Conservation (phyloP, 345 rosid species). For the Zanthoxylum bungeanum region DNA sequence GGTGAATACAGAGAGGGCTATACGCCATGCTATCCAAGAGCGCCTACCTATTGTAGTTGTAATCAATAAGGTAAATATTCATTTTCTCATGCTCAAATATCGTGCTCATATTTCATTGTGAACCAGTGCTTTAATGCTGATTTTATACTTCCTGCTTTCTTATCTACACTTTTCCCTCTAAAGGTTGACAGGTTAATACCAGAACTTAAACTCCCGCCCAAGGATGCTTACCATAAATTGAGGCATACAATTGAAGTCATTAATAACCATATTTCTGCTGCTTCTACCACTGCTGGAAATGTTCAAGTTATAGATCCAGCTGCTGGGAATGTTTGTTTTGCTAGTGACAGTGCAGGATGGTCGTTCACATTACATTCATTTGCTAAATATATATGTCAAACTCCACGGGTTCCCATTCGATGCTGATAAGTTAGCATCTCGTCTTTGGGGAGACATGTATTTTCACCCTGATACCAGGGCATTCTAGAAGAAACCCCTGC, state of each 20-base stretch:
- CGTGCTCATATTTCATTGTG: neutral
- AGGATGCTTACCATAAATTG: slow-evolving; percentile 94
- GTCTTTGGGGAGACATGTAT: slow-evolving; percentile 92
- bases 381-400: slow-evolving; percentile 83
- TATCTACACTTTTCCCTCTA: slow-evolving; percentile 10
- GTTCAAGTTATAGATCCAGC: slow-evolving; percentile 77
- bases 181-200: slow-evolving; percentile 97
- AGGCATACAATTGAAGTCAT: slow-evolving; percentile 95
- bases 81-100: slow-evolving; percentile 1
- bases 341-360: slow-evolving; percentile 95
- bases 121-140: neutral
- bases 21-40: slow-evolving; percentile 95
- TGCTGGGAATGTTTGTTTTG: slow-evolving; percentile 96
- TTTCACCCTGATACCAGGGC: slow-evolving; percentile 69
- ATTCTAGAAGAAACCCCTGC: slow-evolving; percentile 79
- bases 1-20: slow-evolving; percentile 98
- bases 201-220: slow-evolving; percentile 94
- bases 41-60: slow-evolving; percentile 92
- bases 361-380: slow-evolving; percentile 96
- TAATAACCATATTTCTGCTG: slow-evolving; percentile 84
- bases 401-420: slow-evolving; percentile 93
- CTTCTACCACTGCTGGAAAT: slow-evolving; percentile 89
- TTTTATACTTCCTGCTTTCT: slow-evolving; percentile 5
- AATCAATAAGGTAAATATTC: slow-evolving; percentile 66
- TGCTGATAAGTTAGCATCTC: slow-evolving; percentile 83